Percentiles rank a stretch among this genome's conserved stretches.
These are phyloP conservation scores for Vigna radiata DNA, from an alignment of 306 rosid genomes.

Conservation along the genomic window DNA sequence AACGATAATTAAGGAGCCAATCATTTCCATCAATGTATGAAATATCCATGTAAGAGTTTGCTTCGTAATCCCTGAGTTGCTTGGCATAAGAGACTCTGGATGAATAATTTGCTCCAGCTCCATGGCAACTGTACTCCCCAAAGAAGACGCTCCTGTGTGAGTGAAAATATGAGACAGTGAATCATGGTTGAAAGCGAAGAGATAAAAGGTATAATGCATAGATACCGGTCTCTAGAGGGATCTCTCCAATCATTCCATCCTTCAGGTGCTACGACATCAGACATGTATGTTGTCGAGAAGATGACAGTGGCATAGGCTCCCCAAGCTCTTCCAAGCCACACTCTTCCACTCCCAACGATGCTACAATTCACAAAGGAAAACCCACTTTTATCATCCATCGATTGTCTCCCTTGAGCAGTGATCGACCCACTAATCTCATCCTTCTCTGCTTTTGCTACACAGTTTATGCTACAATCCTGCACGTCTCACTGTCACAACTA, in stretches of 20 bases:
- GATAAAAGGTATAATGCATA: not conserved
- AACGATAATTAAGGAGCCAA: slow-evolving; percentile 52
- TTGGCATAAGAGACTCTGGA: slow-evolving; percentile 64
- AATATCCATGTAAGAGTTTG: slow-evolving; percentile 54
- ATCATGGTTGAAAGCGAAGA: not conserved
- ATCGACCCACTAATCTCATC: slow-evolving; percentile 66
- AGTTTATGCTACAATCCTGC: slow-evolving; percentile 66
- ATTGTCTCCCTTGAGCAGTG: slow-evolving; percentile 74
- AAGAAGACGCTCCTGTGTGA: slow-evolving; percentile 64
- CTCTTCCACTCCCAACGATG: slow-evolving; percentile 73
- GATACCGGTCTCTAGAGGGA: slow-evolving; percentile 70
- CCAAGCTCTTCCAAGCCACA: slow-evolving; percentile 96
- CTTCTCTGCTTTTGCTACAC: slow-evolving; percentile 58
- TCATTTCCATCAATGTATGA: slow-evolving; percentile 64
- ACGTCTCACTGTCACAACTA: slow-evolving; percentile 5
- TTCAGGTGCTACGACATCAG: slow-evolving; percentile 60
- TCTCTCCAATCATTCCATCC: slow-evolving; percentile 89
- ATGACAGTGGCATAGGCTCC: slow-evolving; percentile 68
- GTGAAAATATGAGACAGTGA: not conserved
- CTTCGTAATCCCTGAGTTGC: slow-evolving; percentile 69
- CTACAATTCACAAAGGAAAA: slow-evolving; percentile 83
- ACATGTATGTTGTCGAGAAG: slow-evolving; percentile 69
- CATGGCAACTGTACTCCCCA: slow-evolving; percentile 70
- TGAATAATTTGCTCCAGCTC: slow-evolving; percentile 63
- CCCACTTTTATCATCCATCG: slow-evolving; percentile 61